A percentile compares a stretch with the other conserved stretches of the same genome.
Evolutionary conservation across 345 rosid genomes (phyloP).

Genomic region (Salix dunnii): DNA sequence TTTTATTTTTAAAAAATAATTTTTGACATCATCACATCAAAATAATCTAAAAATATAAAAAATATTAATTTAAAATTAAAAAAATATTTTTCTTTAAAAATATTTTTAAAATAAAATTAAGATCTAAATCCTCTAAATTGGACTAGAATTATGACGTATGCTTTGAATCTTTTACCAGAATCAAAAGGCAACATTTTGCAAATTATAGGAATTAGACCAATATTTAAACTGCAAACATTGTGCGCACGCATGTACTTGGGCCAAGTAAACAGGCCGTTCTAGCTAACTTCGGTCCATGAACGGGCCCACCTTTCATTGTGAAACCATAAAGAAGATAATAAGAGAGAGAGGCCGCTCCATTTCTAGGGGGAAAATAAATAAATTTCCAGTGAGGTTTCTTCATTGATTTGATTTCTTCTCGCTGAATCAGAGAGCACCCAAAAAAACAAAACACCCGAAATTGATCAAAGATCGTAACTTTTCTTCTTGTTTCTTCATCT

Average conservation of each 20-base stretch:
- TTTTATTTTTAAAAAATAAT: too few relatives aligned
- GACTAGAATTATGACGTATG: too few relatives aligned
- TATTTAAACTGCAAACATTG: too few relatives aligned
- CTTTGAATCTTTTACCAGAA: too few relatives aligned
- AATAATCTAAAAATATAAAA: too few relatives aligned
- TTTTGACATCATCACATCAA: too few relatives aligned
- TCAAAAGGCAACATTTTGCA: too few relatives aligned
- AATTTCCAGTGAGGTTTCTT: neutral
- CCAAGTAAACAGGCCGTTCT: neutral
- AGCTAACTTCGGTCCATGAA: neutral
- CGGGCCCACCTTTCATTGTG: neutral
- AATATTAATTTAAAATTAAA: too few relatives aligned
- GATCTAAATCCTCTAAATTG: too few relatives aligned
- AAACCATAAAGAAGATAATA: neutral
- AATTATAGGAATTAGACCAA: too few relatives aligned
- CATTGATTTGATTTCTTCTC: neutral
- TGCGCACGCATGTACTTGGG: neutral
- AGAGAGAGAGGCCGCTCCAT: neutral
- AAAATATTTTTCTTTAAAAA: too few relatives aligned
- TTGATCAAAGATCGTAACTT: neutral
- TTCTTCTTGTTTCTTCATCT: neutral
- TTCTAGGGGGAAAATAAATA: neutral
- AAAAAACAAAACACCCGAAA: neutral
- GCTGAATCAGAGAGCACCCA: neutral
- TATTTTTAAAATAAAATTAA: too few relatives aligned